Conservation (phyloP, 106 monocot genomes). For the Allium cepa region DNA sequence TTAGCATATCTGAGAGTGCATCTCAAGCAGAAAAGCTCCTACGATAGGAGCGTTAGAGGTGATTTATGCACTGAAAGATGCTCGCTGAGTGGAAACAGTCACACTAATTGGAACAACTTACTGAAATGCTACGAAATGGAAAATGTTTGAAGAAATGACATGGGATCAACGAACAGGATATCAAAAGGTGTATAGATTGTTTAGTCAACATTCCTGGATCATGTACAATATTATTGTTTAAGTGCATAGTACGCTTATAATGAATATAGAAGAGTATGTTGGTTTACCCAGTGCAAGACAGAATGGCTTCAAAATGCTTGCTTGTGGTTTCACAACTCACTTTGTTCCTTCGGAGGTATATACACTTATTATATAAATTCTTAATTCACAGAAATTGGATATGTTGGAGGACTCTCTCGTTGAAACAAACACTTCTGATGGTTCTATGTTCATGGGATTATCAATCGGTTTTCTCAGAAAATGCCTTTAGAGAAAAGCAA, state of each 20-base stretch:
- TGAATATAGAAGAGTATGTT: slow-evolving; percentile 78
- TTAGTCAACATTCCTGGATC: too few relatives aligned
- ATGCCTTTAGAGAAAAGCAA: slow-evolving; percentile 56
- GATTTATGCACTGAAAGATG: too few relatives aligned
- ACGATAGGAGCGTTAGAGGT: too few relatives aligned
- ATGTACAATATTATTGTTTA: too few relatives aligned
- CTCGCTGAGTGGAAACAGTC: too few relatives aligned
- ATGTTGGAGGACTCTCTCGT: slow-evolving; percentile 61
- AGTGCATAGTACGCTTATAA: not conserved
- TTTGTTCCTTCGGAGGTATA: slow-evolving; percentile 73
- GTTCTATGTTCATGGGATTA: slow-evolving; percentile 51
- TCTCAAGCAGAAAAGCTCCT: too few relatives aligned
- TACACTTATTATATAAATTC: not conserved
- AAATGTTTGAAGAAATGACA: too few relatives aligned
- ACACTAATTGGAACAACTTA: too few relatives aligned
- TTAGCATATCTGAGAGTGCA: too few relatives aligned
- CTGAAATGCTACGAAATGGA: too few relatives aligned
- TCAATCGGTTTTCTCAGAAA: slow-evolving; percentile 57
- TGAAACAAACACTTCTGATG: slow-evolving; percentile 43
- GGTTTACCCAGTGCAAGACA: slow-evolving; percentile 81
- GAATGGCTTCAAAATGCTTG: slow-evolving; percentile 93
- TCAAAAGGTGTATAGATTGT: too few relatives aligned
- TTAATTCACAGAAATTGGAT: slow-evolving; percentile 47
- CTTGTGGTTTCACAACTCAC: slow-evolving; percentile 95
- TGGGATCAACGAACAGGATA: too few relatives aligned